Evolutionary conservation across 108 stramenopile genomes (phyloP).

Genomic region (Nitzschia sp.): DNA sequence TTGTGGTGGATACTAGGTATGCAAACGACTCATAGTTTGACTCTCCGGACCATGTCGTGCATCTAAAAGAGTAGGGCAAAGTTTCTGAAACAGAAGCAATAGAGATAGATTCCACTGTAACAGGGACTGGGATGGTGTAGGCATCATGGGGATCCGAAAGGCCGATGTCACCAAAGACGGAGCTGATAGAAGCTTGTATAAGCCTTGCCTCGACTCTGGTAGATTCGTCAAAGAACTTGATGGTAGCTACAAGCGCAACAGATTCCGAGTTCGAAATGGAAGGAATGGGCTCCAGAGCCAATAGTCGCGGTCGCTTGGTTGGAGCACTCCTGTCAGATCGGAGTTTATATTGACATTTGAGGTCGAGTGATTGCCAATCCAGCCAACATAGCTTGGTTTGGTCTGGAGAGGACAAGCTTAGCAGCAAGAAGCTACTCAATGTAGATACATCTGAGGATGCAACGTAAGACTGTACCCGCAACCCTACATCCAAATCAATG

Average conservation of each 20-base stretch:
- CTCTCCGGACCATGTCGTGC: slow-evolving; percentile 20
- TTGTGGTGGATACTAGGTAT: background rate
- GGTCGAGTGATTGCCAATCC: slow-evolving; percentile 19
- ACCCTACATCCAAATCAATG: slow-evolving; percentile 24
- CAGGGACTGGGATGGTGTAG: slow-evolving; percentile 32
- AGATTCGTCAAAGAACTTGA: background rate
- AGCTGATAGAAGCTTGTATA: slow-evolving; percentile 5
- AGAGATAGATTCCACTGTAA: slow-evolving; percentile 15
- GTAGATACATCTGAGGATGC: background rate
- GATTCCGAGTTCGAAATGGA: background rate
- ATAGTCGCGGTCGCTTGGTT: slow-evolving; percentile 5
- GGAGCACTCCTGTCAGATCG: slow-evolving; percentile 3
- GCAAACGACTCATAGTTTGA: background rate
- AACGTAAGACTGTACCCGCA: slow-evolving; percentile 6
- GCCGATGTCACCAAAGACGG: background rate
- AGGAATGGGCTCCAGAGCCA: slow-evolving; percentile 25
- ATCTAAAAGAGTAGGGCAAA: slow-evolving; percentile 33
- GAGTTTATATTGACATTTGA: slow-evolving; percentile 20
- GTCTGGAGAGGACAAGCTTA: background rate
- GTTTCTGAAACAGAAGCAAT: background rate
- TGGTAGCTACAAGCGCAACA: slow-evolving; percentile 23
- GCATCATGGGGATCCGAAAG: slow-evolving; percentile 13
- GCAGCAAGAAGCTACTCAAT: background rate
- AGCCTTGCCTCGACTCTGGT: slow-evolving; percentile 2
- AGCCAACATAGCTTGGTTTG: slow-evolving; percentile 27